These are phyloP conservation scores for Orychophragmus violaceus DNA, from an alignment of 345 rosid genomes.

Conservation along the genomic window DNA sequence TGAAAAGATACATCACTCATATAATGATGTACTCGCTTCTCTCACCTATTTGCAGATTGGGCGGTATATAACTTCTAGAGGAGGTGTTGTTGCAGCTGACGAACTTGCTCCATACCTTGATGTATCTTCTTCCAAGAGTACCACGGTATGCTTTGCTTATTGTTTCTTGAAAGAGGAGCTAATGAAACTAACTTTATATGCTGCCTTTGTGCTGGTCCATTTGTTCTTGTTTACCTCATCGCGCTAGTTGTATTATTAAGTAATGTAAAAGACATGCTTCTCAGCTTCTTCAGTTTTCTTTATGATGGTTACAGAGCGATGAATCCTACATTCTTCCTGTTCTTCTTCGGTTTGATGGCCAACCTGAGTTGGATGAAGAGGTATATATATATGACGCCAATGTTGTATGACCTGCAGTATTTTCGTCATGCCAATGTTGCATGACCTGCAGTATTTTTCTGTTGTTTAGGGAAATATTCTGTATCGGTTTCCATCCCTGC, in stretches of 20 bases:
- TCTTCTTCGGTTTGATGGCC: conserved; percentile 92
- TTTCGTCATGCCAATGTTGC: not conserved
- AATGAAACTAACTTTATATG: not conserved
- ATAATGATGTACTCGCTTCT: conserved; percentile 1
- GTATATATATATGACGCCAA: conserved; percentile 32
- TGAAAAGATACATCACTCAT: not conserved
- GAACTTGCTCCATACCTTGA: conserved; percentile 88
- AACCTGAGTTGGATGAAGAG: conserved; percentile 96
- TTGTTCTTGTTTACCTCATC: not conserved
- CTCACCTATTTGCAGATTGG: conserved; percentile 65
- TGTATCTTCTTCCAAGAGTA: conserved; percentile 41
- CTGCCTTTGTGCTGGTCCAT: not conserved
- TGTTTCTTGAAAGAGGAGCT: not conserved
- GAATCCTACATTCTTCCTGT: conserved; percentile 93
- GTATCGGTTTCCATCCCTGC: conserved; percentile 84
- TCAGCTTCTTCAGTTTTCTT: conserved; percentile 5
- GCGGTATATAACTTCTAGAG: conserved; percentile 75
- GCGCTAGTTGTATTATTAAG: not conserved
- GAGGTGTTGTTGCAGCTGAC: conserved; percentile 89
- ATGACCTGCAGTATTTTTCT: not conserved
- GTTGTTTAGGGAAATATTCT: conserved; percentile 75
- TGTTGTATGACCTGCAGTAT: not conserved
- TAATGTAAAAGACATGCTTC: not conserved
- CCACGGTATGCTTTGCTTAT: conserved; percentile 40
- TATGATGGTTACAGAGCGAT: conserved; percentile 46